phyloP scores from a whole-genome alignment of 1,284 basidiomycete species.

The Schizophyllum commune region DNA sequence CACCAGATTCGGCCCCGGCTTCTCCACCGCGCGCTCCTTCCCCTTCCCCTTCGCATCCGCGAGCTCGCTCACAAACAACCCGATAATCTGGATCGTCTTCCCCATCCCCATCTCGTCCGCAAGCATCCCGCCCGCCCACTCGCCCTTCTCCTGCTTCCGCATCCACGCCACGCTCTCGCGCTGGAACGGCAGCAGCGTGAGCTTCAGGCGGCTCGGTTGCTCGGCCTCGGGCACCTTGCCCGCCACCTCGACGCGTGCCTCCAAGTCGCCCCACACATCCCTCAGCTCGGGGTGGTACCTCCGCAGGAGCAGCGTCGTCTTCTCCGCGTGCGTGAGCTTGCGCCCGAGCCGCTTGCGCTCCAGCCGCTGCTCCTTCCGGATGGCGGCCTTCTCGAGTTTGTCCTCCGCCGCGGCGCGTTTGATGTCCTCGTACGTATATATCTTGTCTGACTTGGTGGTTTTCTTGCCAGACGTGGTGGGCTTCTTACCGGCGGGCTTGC shows the following conservation, averaged over 20 bases:
- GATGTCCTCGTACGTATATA: slow-evolving; percentile 4
- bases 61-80: slow-evolving; percentile 55
- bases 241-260: slow-evolving; percentile 53
- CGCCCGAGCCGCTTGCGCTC: slow-evolving; percentile 55
- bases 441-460: not conserved
- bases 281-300: slow-evolving; percentile 71
- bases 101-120: slow-evolving; percentile 84
- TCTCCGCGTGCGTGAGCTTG: slow-evolving; percentile 72
- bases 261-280: slow-evolving; percentile 86
- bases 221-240: slow-evolving; percentile 52
- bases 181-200: slow-evolving; percentile 74
- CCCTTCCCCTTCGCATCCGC: not conserved
- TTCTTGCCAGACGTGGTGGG: slow-evolving; percentile 15
- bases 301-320: slow-evolving; percentile 56
- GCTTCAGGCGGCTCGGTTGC: slow-evolving; percentile 78
- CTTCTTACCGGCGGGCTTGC: slow-evolving; percentile 20
- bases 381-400: slow-evolving; percentile 21
- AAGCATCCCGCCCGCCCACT: slow-evolving; percentile 91
- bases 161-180: slow-evolving; percentile 95
- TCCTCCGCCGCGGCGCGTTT: slow-evolving; percentile 16
- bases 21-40: slow-evolving; percentile 38
- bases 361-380: slow-evolving; percentile 40
- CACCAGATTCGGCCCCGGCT: slow-evolving; percentile 80
- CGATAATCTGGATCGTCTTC: slow-evolving; percentile 97
- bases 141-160: slow-evolving; percentile 83